Evolutionary conservation across 345 rosid genomes (phyloP).

Genomic region (Sisymbrium altissimum): DNA sequence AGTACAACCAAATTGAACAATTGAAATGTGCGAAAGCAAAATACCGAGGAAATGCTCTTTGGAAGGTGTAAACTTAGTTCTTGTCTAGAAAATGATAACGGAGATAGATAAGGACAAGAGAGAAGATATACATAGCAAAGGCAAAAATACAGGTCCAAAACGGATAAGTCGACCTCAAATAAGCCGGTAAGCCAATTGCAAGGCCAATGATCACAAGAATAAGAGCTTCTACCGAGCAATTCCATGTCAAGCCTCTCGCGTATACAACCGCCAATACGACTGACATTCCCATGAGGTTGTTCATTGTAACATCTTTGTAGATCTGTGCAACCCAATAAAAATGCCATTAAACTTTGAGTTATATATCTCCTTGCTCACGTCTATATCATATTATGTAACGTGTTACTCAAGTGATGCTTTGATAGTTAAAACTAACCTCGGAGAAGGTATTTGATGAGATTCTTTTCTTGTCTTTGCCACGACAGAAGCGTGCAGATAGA

Average conservation of each 20-base stretch:
- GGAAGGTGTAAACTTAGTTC: background rate
- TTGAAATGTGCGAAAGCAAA: background rate
- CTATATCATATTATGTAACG: background rate
- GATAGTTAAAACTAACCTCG: constrained; percentile 1
- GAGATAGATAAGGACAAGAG: constrained; percentile 31
- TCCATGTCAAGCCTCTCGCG: constrained; percentile 25
- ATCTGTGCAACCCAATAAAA: constrained; percentile 18
- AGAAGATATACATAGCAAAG: constrained; percentile 23
- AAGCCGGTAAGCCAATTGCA: constrained; percentile 26
- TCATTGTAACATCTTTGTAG: constrained; percentile 22
- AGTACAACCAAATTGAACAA: background rate
- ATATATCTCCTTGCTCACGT: background rate
- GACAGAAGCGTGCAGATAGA: constrained; percentile 13
- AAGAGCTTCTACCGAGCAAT: constrained; percentile 23
- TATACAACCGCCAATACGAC: constrained; percentile 27
- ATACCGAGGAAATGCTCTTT: background rate
- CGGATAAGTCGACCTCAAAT: constrained; percentile 28
- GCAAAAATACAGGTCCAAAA: constrained; percentile 30
- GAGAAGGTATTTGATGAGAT: constrained; percentile 5
- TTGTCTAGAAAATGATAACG: constrained; percentile 7
- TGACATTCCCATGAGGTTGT: constrained; percentile 30
- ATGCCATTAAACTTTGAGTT: background rate
- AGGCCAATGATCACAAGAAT: constrained; percentile 21
- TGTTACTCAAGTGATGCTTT: background rate
- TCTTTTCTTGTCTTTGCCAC: constrained; percentile 3